These are phyloP conservation scores for Cadophora sp. DNA, from an alignment of 2,329 filamentous ascomycete genomes.

Conservation along the genomic window DNA sequence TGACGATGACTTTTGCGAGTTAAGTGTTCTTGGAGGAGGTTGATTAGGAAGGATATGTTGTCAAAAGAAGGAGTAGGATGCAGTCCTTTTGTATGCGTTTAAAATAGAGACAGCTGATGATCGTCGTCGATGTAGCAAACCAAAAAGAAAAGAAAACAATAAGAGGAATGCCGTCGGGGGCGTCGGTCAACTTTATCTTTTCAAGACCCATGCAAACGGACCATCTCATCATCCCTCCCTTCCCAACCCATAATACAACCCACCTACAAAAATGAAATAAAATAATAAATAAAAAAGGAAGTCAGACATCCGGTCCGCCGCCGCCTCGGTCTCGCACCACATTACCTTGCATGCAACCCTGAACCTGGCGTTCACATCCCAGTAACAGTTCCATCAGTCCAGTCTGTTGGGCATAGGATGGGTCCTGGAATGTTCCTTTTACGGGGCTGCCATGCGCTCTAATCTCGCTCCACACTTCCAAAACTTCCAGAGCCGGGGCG, in stretches of 20 bases:
- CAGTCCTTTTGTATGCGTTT: slow-evolving; percentile 7
- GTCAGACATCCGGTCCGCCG: slow-evolving; percentile 17
- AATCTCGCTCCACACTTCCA: slow-evolving; percentile 4
- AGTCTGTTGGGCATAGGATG: slow-evolving; percentile 8
- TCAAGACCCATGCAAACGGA: slow-evolving; percentile 12
- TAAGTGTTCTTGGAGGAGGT: slow-evolving; percentile 7
- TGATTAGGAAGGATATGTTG: slow-evolving; percentile 15
- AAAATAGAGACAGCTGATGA: slow-evolving; percentile 1
- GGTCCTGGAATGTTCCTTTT: slow-evolving; percentile 1
- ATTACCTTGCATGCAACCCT: slow-evolving; percentile 6
- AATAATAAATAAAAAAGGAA: slow-evolving; percentile 9
- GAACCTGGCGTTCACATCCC: slow-evolving; percentile 5
- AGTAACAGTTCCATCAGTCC: neutral
- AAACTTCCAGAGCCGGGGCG: slow-evolving; percentile 1
- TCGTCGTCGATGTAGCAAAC: slow-evolving; percentile 10
- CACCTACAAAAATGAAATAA: slow-evolving; percentile 17
- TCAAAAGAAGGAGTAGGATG: neutral
- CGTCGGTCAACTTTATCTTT: slow-evolving; percentile 7
- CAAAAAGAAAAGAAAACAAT: slow-evolving; percentile 1
- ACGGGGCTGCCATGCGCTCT: slow-evolving; percentile 10
- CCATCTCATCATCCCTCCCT: slow-evolving; percentile 15
- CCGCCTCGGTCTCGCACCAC: slow-evolving; percentile 12
- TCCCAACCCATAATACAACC: slow-evolving; percentile 1
- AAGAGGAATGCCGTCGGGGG: neutral
- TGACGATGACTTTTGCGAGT: neutral